Percentiles rank a stretch among this genome's conserved stretches.
phyloP scores from a whole-genome alignment of 768 basidiomycete species.

The Boletus rubescentipes region DNA sequence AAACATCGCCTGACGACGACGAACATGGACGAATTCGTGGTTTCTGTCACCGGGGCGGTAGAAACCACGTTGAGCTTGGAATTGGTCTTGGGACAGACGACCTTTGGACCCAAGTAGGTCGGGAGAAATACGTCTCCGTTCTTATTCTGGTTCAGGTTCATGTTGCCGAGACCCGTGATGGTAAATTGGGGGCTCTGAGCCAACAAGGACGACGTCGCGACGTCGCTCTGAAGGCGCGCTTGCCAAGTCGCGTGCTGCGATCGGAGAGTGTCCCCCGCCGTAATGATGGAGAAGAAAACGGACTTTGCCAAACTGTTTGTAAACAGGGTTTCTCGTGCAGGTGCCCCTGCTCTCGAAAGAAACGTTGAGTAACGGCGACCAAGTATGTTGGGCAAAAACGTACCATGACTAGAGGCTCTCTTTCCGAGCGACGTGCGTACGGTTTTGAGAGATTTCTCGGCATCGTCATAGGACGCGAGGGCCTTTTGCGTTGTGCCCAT shows the following conservation, averaged over 20 bases:
- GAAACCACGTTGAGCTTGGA: neutral
- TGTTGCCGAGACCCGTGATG: neutral
- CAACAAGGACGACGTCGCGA: neutral
- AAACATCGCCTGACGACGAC: slow-evolving; percentile 13
- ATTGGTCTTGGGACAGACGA: neutral
- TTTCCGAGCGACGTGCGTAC: slow-evolving; percentile 8
- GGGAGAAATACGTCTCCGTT: neutral
- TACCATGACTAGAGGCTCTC: neutral
- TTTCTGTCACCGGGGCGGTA: neutral
- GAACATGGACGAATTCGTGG: neutral
- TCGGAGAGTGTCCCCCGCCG: slow-evolving; percentile 16
- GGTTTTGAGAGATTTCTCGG: slow-evolving; percentile 4
- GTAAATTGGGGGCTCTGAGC: neutral
- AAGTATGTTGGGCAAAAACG: neutral
- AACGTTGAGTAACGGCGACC: neutral
- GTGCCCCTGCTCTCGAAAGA: neutral
- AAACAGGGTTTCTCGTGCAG: slow-evolving; percentile 1
- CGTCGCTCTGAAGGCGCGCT: slow-evolving; percentile 9
- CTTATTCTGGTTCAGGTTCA: neutral
- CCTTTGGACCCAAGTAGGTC: neutral
- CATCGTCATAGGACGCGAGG: slow-evolving; percentile 4
- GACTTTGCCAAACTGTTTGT: slow-evolving; percentile 10
- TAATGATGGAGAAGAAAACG: slow-evolving; percentile 1
- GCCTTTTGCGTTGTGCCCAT: slow-evolving; percentile 4
- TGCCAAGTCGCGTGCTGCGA: slow-evolving; percentile 13